Base-by-base conservation (phyloP, 345 rosid species). In the Euphorbia tirucalli region DNA sequence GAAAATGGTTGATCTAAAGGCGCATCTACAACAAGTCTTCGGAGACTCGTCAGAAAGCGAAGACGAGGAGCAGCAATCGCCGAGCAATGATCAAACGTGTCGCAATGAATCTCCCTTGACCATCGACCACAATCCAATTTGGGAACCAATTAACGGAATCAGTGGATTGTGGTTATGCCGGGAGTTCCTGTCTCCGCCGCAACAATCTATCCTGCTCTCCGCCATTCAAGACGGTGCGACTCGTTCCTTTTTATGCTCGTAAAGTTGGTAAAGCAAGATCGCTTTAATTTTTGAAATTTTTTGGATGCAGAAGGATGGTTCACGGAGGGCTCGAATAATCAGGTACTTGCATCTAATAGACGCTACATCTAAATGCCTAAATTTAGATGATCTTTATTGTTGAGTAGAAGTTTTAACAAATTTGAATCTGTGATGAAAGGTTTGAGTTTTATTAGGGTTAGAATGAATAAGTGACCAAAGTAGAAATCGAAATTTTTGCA, bases 41-140 rank as follows among this genome's bases (percentile, higher is more conserved):
- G 97, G 98, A 30, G 97, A 88, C 13, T 88, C 93, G 8, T 86
- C 93, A 1, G 97, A 87, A 73, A 81, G 79, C 56, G 96, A 92
- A 56, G 82, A 76, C 66, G 22, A 61, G 55, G 61, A 70, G 27
- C 72, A 75, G 46, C 72, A 35, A 5, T 14, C n/a, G 0, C n/a
- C 22, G 30, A 61, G 4, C 24, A 70, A 35, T 27, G 78, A 76
- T 57, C 46, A 76, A 32, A 35, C 11, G 8, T n/a, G 41, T 39
- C 69, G 22, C 48, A 57, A 41, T 35, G 65, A 56, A 65, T 69
- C 44, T 27, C 52, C 25, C 37, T 24, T 62, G 37, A 66, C 65
- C 22, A 31, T 65, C 16, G 41, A 60, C 2, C 63, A 41, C 37
- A 65, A 46, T 19, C 79, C 76, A 5, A 22, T 41, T 0, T 93